Evolutionary conservation across 352 stramenopile species (phyloP), one percentile per base, ranked within the genome.

Genomic region (Pseudoperonospora humuli): DNA sequence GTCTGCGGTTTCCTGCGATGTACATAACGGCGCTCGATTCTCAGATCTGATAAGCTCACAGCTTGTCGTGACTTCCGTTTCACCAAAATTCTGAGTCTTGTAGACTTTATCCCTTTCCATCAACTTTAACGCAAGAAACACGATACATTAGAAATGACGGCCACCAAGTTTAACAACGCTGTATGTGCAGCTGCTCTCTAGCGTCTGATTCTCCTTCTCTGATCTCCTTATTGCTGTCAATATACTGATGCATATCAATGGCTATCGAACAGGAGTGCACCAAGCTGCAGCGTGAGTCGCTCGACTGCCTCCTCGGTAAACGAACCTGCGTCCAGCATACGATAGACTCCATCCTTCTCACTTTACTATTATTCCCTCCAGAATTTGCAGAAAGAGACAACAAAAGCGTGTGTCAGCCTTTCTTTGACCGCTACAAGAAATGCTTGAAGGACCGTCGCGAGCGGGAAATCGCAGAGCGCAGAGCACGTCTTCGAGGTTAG

Each of bases 371-470:
- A n/a, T n/a, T n/a, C n/a, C n/a, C n/a, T n/a, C n/a, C n/a, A n/a
- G n/a, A n/a, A n/a, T n/a, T n/a, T n/a, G n/a, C n/a, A n/a, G n/a
- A n/a, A n/a, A n/a, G n/a, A 26, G 52, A 74, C 15, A 53, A 60
- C 17, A 76, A 70, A 13, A 59, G 68, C 2, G 50, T 42, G 26
- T 84, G 75, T 40, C 56, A 57, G 17, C 59, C 46, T 15, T 83
- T 84, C 59, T 87, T 87, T 33, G 60, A 76, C 26, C 70, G 70
- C 31, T 87, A 84, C 61, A 76, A 76, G 29, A 54, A 83, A 34
- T 86, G 69, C 41, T 49, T 75, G 2, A 82, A 84, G 54, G 66
- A 74, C 19, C 67, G 70, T 31, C 51, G 51, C 3, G 67, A 74
- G 14, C 64, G 67, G 14, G 51, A 67, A 33, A 65, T 64, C 9